Evolutionary conservation across 176 grass and related monocot species (phyloP), one percentile per base, ranked within the genome.

Genomic region (Alloteropsis semialata): DNA sequence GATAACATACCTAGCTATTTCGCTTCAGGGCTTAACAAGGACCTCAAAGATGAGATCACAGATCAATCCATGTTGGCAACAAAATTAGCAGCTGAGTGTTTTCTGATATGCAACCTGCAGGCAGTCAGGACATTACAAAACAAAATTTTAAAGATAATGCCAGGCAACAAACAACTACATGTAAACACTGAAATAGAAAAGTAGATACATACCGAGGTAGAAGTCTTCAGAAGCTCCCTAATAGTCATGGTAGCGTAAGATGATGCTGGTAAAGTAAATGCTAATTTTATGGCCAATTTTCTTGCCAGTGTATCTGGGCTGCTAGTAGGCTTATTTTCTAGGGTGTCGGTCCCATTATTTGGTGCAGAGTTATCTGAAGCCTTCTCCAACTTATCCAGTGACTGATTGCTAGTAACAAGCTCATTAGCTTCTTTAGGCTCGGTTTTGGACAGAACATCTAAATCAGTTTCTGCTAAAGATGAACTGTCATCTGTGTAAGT

Each of bases 231-330:
- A 19, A 96, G 74, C 85, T 99, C 96, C 67, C 96, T 88, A 53
- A 99, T 92, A 43, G 81, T 89, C 89, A 99, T 99, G 51, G 96
- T 99, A 74, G 96, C 93, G 71, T 96, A 96, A 29, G 81, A 92
- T 36, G 96, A 99, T 83, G 96, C 68, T 65, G 96, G 93, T 64
- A 99, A 86, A 83, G 93, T 96, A 84, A 99, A 99, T 62, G 76
- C 82, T 59, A 99, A 73, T 84, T 96, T 99, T 62, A 96, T 42
- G 33, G 93, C 93, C 83, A 88, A 64, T 72, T 96, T 99, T 14
- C 39, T 82, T 81, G 84, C 67, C 64, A 79, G 34, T 78, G 45
- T 48, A 65, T 90, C 84, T 82, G 87, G 68, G 36, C 76, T 84
- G 44, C 58, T 72, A 80, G 78, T 37, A 49, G 75, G 84, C 32